Evolutionary conservation across 495 filamentous ascomycete genomes (phyloP).

Genomic region (Annulohypoxylon stygium): DNA sequence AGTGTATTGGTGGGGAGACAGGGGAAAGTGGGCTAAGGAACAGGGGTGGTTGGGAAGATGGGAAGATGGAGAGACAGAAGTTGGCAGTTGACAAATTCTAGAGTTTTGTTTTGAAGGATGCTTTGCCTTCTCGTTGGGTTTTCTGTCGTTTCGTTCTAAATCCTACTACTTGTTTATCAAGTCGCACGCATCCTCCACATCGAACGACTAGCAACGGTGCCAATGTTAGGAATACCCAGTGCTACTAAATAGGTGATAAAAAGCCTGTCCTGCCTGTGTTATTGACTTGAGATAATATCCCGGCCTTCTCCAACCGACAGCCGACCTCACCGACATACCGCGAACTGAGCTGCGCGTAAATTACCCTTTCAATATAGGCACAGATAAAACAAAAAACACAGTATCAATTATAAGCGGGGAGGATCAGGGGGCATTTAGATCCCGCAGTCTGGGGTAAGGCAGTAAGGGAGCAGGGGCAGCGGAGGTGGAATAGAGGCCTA

Average conservation of each 20-base stretch:
- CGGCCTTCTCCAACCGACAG: constrained; percentile 8
- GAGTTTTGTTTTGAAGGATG: not conserved
- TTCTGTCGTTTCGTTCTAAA: constrained; percentile 1
- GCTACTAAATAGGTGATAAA: too few species aligned
- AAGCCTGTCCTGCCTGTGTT: not conserved
- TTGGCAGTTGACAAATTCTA: not conserved
- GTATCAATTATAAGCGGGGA: constrained; percentile 10
- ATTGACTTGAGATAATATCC: constrained; percentile 2
- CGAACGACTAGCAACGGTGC: not conserved
- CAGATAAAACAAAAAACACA: constrained; percentile 5
- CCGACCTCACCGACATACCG: constrained; percentile 6
- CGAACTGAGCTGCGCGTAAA: constrained; percentile 10
- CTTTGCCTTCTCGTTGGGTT: not conserved
- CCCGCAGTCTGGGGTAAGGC: constrained; percentile 22
- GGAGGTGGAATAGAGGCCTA: not conserved
- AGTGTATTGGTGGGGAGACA: constrained; percentile 6
- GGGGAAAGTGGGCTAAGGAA: not conserved
- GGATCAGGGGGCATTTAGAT: constrained; percentile 20
- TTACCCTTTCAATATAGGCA: constrained; percentile 7
- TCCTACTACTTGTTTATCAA: not conserved
- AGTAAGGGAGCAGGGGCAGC: not conserved
- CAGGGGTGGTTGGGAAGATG: not conserved
- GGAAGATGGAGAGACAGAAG: not conserved
- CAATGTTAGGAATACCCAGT: not conserved
- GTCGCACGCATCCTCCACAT: not conserved